Conservation (phyloP, 495 filamentous ascomycete genomes). For the Aspergillus avenaceus region DNA sequence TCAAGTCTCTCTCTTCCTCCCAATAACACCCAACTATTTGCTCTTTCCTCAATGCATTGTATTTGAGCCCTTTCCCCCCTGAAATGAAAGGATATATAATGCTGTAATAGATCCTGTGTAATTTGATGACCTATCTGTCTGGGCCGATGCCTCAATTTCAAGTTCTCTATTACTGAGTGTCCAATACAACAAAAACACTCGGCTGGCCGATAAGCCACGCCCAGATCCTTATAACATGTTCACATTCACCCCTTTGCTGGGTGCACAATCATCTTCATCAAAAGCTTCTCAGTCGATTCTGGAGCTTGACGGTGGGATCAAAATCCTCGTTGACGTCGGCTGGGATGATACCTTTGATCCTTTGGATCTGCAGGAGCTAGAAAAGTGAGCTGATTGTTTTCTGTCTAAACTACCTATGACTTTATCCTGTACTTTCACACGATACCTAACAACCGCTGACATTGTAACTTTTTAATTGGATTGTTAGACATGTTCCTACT, state of each 20-base stretch:
- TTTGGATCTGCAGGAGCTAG: conserved; percentile 74
- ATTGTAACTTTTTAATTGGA: too few relatives aligned
- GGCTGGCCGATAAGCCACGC: conserved; percentile 11
- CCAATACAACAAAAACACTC: conserved; percentile 1
- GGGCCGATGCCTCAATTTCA: conserved; percentile 1
- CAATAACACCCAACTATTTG: background rate
- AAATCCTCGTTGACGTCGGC: conserved; percentile 89
- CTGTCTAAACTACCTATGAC: background rate
- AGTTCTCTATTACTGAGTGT: background rate
- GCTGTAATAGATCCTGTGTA: conserved; percentile 1
- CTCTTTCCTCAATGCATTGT: conserved; percentile 1
- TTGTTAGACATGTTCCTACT: conserved; percentile 83
- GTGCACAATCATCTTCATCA: conserved; percentile 76
- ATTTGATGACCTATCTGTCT: background rate
- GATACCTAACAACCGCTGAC: too few relatives aligned
- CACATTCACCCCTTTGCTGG: conserved; percentile 87
- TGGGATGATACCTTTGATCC: conserved; percentile 91
- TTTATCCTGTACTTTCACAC: background rate
- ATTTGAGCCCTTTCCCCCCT: background rate
- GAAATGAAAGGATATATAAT: background rate
- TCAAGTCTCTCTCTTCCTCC: background rate
- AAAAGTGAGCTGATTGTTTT: conserved; percentile 59
- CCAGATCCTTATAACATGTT: conserved; percentile 63
- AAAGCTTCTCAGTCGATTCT: conserved; percentile 89
- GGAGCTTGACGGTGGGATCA: conserved; percentile 94